Evolutionary conservation across 805 yeast species (phyloP), one percentile per base, ranked within the genome.

Genomic region (Sugiyamaella lignohabitans): DNA sequence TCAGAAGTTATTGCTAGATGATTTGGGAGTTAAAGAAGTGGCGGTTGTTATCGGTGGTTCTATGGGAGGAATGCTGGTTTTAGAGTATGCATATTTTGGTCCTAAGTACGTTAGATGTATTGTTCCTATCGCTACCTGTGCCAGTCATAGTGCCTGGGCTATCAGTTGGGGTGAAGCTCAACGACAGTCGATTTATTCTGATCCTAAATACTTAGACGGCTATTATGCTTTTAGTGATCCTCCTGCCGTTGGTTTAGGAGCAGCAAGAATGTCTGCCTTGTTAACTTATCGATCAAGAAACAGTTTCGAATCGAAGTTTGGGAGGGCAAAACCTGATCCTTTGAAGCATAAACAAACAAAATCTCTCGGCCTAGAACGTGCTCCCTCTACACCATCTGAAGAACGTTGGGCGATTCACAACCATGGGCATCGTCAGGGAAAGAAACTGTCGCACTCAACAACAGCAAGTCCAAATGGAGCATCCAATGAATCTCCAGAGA

Each of bases 151-250:
- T 2, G 98, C 98, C 0, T 93, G 98, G 98, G 93, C 98, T 55
- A 93, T 93, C 36, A 86, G 96, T 3, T 93, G 98, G 98, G 91
- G 95, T 46, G 98, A 93, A 62, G 95, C 98, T 1, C 98, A 93
- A 67, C 76, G 98, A 57, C 98, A 93, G 63, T 81, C 95, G 53
- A 87, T 93, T 23, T 93, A 89, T 66, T 83, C 95, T 10, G 98
- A 93, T 63, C 98, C 98, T 6, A 84, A 84, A 60, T 93, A 88
- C 63, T 73, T 77, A 47, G 96, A 89, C 59, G 98, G 98, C 1
- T 88, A 86, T 65, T 91, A 87, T 61, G 68, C 79, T 10, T 69
- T 76, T 27, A 75, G 76, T n/a, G 87, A 82, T 47, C 94, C 88
- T 3, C 98, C 98, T 2, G 71, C 70, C 20, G 74, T 81, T 6